Conservation (phyloP, 1,284 basidiomycete species). For the Ceratobasidium sp. region DNA sequence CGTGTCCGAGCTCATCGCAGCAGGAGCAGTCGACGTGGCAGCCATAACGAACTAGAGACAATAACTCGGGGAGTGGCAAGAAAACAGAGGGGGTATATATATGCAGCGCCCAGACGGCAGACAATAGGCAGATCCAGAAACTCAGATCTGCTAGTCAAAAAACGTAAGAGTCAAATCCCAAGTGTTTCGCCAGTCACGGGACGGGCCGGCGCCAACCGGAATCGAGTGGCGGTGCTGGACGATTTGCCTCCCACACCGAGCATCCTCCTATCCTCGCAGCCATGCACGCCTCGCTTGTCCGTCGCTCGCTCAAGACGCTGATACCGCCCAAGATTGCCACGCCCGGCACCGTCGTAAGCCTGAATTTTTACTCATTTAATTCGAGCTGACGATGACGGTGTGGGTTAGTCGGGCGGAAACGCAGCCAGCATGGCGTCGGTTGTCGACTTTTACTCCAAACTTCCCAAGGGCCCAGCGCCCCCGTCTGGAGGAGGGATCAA, state of each 20-base stretch:
- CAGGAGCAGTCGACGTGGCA: neutral
- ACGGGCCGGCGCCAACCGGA: constrained; percentile 17
- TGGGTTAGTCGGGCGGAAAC: constrained; percentile 74
- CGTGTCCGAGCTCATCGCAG: constrained; percentile 59
- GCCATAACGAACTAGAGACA: neutral
- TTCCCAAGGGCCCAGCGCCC: constrained; percentile 77
- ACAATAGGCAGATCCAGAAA: neutral
- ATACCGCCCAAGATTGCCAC: constrained; percentile 96
- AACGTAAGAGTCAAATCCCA: neutral
- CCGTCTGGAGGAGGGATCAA: constrained; percentile 75
- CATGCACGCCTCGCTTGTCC: constrained; percentile 86
- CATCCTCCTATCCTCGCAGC: constrained; percentile 45
- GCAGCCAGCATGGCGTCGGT: constrained; percentile 83
- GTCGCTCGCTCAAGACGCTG: constrained; percentile 82
- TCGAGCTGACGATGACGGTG: neutral
- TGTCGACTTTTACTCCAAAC: constrained; percentile 93
- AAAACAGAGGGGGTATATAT: constrained; percentile 2
- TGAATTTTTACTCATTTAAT: constrained; percentile 27
- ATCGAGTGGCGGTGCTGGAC: constrained; percentile 2
- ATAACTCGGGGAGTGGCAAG: neutral
- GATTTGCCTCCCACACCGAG: constrained; percentile 46
- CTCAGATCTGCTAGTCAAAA: neutral
- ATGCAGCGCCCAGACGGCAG: neutral
- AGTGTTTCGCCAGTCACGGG: constrained; percentile 13
- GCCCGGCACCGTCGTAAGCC: constrained; percentile 78